Evolutionary conservation across 768 basidiomycete genomes (phyloP), one percentile per base, ranked within the genome.

Genomic region (Polyporus arcularius): DNA sequence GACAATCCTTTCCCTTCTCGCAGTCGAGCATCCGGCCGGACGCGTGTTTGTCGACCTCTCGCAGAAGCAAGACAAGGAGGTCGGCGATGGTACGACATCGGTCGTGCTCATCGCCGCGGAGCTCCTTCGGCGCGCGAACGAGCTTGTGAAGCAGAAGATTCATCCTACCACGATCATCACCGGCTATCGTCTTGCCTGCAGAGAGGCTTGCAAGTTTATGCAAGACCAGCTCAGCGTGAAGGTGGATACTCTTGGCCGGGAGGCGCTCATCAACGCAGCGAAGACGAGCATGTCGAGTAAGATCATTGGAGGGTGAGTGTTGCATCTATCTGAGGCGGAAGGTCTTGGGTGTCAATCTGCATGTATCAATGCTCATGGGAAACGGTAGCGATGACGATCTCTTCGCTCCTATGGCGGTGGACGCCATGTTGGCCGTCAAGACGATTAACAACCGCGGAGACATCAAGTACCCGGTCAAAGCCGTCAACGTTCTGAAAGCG

Each of bases 91-190:
- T 14, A 99, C 97, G 8, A 99, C 97, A 3, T 98, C 95, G 26
- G 97, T 99, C 45, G 97, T 99, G 50, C 92, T 99, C 67, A 85
- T 99, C 72, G 96, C 96, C 55, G 95, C 97, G n/a, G 97, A 98
- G 74, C 85, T 98, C 48, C 82, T 98, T 65, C 89, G 93, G 63
- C 86, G 97, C 55, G 97, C 96, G 57, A 98, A 98, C 72, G 97
- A 98, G 73, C 88, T 99, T 46, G 95, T 99, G 66, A 94, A 97
- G 78, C 89, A 93, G 65, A 98, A 94, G 76, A 98, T 99, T 55
- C 97, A 99, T 74, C 97, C 97, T 0, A 99, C 97, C 1, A 98
- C 97, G 6, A 96, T 99, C 76, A 99, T 99, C 76, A 97, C 96
- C 15, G 97, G 97, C 0, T 99, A 98, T 78, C 81, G 97, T 68